phyloP scores from a whole-genome alignment of 2,329 filamentous ascomycete genomes.

The Ascosphaera apis region DNA sequence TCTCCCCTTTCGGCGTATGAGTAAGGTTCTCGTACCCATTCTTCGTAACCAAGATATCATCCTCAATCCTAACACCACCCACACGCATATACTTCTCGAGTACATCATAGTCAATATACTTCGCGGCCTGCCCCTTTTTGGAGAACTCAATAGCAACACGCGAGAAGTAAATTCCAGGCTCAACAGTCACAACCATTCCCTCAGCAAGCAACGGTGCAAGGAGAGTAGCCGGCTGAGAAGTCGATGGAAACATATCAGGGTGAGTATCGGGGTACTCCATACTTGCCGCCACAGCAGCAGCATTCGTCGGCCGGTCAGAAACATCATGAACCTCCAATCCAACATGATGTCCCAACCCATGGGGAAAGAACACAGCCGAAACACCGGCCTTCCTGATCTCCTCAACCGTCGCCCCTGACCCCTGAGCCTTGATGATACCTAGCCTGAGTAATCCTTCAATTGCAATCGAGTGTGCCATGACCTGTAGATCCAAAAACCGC shows the following conservation, averaged over 20 bases:
- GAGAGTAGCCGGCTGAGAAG: too few species aligned
- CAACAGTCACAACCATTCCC: constrained; percentile 41
- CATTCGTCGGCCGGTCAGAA: constrained; percentile 10
- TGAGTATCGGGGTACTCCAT: too few species aligned
- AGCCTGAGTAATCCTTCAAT: constrained; percentile 56
- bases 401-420: constrained; percentile 35
- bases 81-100: constrained; percentile 18
- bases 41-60: constrained; percentile 47
- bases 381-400: constrained; percentile 16
- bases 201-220: constrained; percentile 56
- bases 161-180: constrained; percentile 28
- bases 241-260: too few species aligned
- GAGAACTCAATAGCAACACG: constrained; percentile 15
- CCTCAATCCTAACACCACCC: constrained; percentile 23
- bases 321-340: constrained; percentile 24
- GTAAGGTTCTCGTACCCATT: constrained; percentile 51
- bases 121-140: constrained; percentile 24
- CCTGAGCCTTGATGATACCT: constrained; percentile 53
- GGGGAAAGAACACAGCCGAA: constrained; percentile 19
- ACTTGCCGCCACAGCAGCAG: too few species aligned
- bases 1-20: constrained; percentile 43
- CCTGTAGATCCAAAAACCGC: constrained; percentile 60
- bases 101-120: constrained; percentile 18
- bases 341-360: constrained; percentile 36
- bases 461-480: constrained; percentile 56